phyloP scores from a whole-genome alignment of 2,329 filamentous ascomycete species.

The Ilyonectria destructans region DNA sequence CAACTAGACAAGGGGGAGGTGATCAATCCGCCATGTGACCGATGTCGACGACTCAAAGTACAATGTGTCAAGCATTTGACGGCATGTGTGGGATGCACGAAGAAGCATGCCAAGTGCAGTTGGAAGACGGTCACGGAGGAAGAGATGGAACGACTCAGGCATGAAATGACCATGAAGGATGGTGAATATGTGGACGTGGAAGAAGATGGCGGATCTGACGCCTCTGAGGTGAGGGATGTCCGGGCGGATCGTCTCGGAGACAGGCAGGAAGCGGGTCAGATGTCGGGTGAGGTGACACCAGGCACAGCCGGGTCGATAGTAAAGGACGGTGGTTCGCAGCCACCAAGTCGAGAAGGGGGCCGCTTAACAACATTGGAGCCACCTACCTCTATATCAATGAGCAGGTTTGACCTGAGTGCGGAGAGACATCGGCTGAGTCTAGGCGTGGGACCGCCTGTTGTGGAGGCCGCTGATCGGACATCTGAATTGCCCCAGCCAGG shows the following conservation, averaged over 20 bases:
- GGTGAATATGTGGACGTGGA: slow-evolving; percentile 39
- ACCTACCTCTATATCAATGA: slow-evolving; percentile 38
- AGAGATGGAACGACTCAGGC: slow-evolving; percentile 64
- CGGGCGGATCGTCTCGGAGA: slow-evolving; percentile 33
- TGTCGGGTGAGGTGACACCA: slow-evolving; percentile 42
- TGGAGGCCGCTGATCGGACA: slow-evolving; percentile 33
- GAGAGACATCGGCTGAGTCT: slow-evolving; percentile 45
- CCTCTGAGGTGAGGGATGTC: slow-evolving; percentile 34
- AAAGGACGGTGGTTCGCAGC: slow-evolving; percentile 40
- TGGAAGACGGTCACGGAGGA: slow-evolving; percentile 88
- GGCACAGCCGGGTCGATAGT: slow-evolving; percentile 32
- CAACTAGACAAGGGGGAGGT: slow-evolving; percentile 80
- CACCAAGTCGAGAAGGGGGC: slow-evolving; percentile 43
- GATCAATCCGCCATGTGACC: slow-evolving; percentile 87
- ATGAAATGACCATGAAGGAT: slow-evolving; percentile 48
- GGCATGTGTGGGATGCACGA: slow-evolving; percentile 89
- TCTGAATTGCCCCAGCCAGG: slow-evolving; percentile 31
- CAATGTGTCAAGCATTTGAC: slow-evolving; percentile 90
- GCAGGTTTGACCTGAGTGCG: slow-evolving; percentile 41
- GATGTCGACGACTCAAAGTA: slow-evolving; percentile 85
- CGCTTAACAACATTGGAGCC: slow-evolving; percentile 42
- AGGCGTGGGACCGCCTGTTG: slow-evolving; percentile 23
- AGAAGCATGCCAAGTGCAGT: slow-evolving; percentile 90
- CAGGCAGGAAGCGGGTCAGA: slow-evolving; percentile 34
- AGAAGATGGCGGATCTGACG: slow-evolving; percentile 32